Percentiles rank a stretch among this genome's conserved stretches.
Evolutionary conservation across 805 yeast species (phyloP).

Genomic region (Saccharomycopsis malanga): DNA sequence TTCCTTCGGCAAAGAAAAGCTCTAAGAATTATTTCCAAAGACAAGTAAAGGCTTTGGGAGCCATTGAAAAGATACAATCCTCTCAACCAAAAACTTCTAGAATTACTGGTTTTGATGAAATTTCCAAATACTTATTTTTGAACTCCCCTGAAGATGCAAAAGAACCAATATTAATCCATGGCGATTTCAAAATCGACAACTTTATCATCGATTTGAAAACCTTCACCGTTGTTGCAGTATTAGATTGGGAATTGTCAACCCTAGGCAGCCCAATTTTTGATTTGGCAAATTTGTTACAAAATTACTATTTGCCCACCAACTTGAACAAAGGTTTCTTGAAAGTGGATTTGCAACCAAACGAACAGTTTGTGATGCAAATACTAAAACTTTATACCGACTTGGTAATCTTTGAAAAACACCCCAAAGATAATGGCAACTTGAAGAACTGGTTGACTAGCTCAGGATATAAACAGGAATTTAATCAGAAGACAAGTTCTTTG

Average conservation of each 20-base stretch:
- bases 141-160: slow-evolving; percentile 44
- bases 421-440: slow-evolving; percentile 22
- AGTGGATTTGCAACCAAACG: slow-evolving; percentile 22
- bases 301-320: slow-evolving; percentile 39
- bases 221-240: slow-evolving; percentile 44
- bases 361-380: slow-evolving; percentile 20
- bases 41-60: slow-evolving; percentile 42
- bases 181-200: slow-evolving; percentile 60
- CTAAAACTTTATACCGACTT: slow-evolving; percentile 22
- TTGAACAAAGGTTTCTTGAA: slow-evolving; percentile 30
- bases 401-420: slow-evolving; percentile 25
- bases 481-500: slow-evolving; percentile 26
- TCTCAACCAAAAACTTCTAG: slow-evolving; percentile 31
- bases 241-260: slow-evolving; percentile 64
- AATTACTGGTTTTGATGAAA: slow-evolving; percentile 40
- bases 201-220: slow-evolving; percentile 51
- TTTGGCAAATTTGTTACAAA: slow-evolving; percentile 50
- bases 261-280: slow-evolving; percentile 61
- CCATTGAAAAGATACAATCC: slow-evolving; percentile 36
- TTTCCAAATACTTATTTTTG: slow-evolving; percentile 36
- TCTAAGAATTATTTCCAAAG: slow-evolving; percentile 40
- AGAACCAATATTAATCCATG: slow-evolving; percentile 45
- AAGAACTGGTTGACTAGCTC: slow-evolving; percentile 23
- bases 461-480: slow-evolving; percentile 24
- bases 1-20: slow-evolving; percentile 30